These are phyloP conservation scores for Sambucus nigra DNA, from an alignment of 129 eudicot genomes.

Conservation along the genomic window DNA sequence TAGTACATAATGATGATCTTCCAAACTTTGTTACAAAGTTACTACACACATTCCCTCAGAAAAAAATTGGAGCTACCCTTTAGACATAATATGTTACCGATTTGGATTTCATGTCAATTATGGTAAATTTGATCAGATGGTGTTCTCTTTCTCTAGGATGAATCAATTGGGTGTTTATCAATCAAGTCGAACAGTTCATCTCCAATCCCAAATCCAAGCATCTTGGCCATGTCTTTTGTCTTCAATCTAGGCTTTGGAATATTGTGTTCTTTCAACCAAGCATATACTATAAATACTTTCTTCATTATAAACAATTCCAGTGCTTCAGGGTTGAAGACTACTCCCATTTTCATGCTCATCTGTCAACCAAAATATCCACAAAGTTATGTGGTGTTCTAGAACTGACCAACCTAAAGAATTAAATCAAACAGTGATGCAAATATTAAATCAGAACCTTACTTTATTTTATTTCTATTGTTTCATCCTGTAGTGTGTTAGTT, in stretches of 20 bases:
- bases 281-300: conserved; percentile 69
- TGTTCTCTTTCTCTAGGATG: conserved; percentile 3
- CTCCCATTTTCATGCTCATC: conserved; percentile 92
- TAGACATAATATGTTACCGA: neutral
- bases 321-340: conserved; percentile 90
- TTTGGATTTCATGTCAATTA: neutral
- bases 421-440: too few species aligned
- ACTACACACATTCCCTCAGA: too few species aligned
- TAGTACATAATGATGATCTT: too few species aligned
- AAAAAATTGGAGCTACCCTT: too few species aligned
- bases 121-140: neutral
- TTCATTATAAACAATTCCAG: conserved; percentile 80
- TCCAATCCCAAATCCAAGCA: conserved; percentile 96
- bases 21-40: too few species aligned
- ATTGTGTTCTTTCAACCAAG: conserved; percentile 74
- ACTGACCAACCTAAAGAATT: too few species aligned
- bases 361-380: conserved; percentile 23
- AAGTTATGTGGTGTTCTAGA: too few species aligned
- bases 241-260: conserved; percentile 70
- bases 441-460: too few species aligned
- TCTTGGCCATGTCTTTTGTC: conserved; percentile 85
- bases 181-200: conserved; percentile 83
- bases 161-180: conserved; percentile 17
- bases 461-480: too few species aligned
- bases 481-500: too few species aligned